Percentiles rank a stretch among this genome's conserved stretches.
Evolutionary conservation across 2,329 filamentous ascomycete genomes (phyloP).

Genomic region (Akanthomyces muscarius): DNA sequence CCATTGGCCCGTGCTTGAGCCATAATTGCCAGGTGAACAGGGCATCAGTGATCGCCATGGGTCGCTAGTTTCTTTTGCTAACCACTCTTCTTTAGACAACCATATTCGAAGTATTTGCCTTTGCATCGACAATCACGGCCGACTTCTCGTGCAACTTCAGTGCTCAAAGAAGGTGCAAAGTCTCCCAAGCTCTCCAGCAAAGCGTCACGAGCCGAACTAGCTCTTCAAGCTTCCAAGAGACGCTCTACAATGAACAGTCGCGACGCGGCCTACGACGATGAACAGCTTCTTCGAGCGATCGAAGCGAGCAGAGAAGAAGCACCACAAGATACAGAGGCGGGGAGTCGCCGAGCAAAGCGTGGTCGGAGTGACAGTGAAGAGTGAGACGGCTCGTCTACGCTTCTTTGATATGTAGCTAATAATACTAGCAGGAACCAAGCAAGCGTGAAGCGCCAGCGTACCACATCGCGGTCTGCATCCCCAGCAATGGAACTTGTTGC

Average conservation of each 20-base stretch:
- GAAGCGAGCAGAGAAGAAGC: conserved; percentile 90
- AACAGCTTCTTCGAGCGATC: conserved; percentile 80
- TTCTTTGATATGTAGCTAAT: conserved; percentile 24
- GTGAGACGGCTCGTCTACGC: conserved; percentile 52
- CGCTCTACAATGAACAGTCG: conserved; percentile 97
- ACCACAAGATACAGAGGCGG: conserved; percentile 45
- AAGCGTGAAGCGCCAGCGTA: conserved; percentile 76
- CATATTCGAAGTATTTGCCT: conserved; percentile 63
- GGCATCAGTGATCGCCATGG: neutral
- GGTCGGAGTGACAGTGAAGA: conserved; percentile 89
- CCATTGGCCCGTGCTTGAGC: neutral
- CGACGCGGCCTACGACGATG: conserved; percentile 91
- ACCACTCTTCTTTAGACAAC: conserved; percentile 44
- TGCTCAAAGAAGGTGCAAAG: conserved; percentile 58
- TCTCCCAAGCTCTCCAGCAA: conserved; percentile 54
- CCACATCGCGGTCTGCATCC: conserved; percentile 68
- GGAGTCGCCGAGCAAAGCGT: conserved; percentile 67
- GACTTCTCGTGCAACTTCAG: conserved; percentile 59
- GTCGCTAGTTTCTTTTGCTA: conserved; percentile 18
- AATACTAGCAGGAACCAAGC: conserved; percentile 57
- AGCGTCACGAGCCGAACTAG: conserved; percentile 49
- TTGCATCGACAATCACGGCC: conserved; percentile 53
- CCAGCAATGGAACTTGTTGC: conserved; percentile 46
- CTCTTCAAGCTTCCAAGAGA: conserved; percentile 66
- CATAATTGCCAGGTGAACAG: neutral